Base-by-base conservation (phyloP, 140 eudicot genomes). In the Ambrosia hybrid region DNA sequence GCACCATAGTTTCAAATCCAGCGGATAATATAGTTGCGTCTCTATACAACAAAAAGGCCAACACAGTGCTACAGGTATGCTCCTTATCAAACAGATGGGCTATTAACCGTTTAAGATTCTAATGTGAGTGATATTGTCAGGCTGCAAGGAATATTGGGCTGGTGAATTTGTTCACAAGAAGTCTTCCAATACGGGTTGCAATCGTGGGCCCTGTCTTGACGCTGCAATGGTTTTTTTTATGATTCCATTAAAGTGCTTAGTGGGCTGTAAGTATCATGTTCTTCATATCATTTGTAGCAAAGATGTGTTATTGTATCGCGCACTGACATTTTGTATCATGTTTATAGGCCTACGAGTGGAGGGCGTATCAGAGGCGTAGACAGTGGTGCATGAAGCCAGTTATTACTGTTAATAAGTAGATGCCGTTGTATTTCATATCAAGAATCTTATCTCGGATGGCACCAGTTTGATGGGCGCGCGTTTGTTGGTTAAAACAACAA, bases 121-220 rank as follows among this genome's bases (percentile, higher is more conserved):
- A 37, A 55, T 66, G 36, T 38, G 17, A 3, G 6, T 56, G 1
- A 0, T n/a, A 0, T 45, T 75, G 84, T 58, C 83, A 92, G 96
- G 98, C 94, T 49, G 84, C 85, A 12, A 93, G 74, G 83, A 85
- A 58, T 9, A 93, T 93, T 43, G 98, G 98, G 62, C 4, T 90
- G 62, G 65, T 73, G 45, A 87, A 90, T 81, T 75, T 93, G 82
- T 90, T 93, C 69, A 93, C 97, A 1, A 86, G 97, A 86, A 93
- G 97, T 82, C 98, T 93, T 79, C 88, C 97, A n/a, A 81, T 93
- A 51, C 78, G 99, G 34, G 82, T 90, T 58, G 83, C 84, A 37
- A 79, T 90, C 5, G 97, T 93, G 81, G 98, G 98, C 38, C 97
- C 97, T 41, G 97, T 85, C 17, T 88, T 88, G 64, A 93, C 93